phyloP scores from a whole-genome alignment of 2,329 filamentous ascomycete species.

The Aspergillus flavus region DNA sequence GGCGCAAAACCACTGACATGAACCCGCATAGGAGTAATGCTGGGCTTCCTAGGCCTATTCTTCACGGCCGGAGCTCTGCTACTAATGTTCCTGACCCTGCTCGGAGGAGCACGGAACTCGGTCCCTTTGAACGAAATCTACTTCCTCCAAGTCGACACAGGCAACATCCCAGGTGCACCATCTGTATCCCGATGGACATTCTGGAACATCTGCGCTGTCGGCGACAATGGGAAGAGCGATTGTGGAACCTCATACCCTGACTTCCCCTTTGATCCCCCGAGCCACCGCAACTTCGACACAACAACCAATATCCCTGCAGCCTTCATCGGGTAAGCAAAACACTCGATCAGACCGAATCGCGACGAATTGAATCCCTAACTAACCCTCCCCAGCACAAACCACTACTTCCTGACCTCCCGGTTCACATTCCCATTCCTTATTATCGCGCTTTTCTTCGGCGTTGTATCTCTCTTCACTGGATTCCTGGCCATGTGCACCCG shows the following conservation, averaged over 20 bases:
- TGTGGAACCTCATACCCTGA: conserved; percentile 67
- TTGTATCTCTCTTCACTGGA: conserved; percentile 49
- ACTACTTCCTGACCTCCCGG: conserved; percentile 82
- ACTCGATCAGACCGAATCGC: conserved; percentile 11
- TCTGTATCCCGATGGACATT: conserved; percentile 81
- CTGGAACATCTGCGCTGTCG: conserved; percentile 76
- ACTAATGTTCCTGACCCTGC: conserved; percentile 66
- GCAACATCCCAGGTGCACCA: conserved; percentile 69
- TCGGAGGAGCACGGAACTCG: conserved; percentile 60
- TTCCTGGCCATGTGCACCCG: conserved; percentile 55
- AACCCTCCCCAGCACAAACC: conserved; percentile 50
- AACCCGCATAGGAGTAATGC: conserved; percentile 51
- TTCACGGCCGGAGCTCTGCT: conserved; percentile 64
- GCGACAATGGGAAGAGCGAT: conserved; percentile 57
- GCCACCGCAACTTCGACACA: conserved; percentile 61
- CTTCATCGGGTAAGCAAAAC: conserved; percentile 55
- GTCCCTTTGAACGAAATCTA: conserved; percentile 73
- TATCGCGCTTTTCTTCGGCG: conserved; percentile 76
- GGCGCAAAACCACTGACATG: conserved; percentile 12
- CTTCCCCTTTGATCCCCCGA: conserved; percentile 66
- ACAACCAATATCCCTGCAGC: conserved; percentile 53
- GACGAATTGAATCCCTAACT: conserved; percentile 20
- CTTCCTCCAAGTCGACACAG: conserved; percentile 81
- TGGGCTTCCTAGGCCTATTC: conserved; percentile 62
- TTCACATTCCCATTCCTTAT: conserved; percentile 94